Base-by-base conservation (phyloP, 352 stramenopile genomes). In the Phytophthora tubulina region DNA sequence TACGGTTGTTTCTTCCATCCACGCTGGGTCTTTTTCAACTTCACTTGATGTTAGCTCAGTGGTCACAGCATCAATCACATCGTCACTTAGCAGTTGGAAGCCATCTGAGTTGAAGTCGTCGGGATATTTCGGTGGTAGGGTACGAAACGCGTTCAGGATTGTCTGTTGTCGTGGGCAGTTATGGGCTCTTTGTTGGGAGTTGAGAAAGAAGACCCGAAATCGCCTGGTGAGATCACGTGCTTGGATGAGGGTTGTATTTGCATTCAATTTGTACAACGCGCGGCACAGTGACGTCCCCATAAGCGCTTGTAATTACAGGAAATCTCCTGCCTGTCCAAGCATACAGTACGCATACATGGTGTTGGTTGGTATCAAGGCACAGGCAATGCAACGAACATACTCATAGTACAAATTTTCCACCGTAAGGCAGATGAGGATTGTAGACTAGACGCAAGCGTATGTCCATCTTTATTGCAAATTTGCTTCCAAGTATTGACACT, bases 1-100 rank as follows among this genome's bases (percentile, higher is more conserved):
- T 13, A 57, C 14, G 6, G 32, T 45, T 6, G 50, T 7, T 45
- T 45, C 50, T n/a, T 45, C 33, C 50, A 57, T 57, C 33, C 50
- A 57, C 4, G 11, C 32, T 3, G 36, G 36, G 7, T 45, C 50
- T 2, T 21, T 3, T 14, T 57, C 14, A 14, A 57, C 33, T 45
- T 57, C 32, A 13, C 11, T n/a, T 33, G 31, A 2, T 32, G 33
- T 45, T 6, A 57, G 50, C 15, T 6, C 33, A 15, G 3, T 3
- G 15, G 32, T 45, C 14, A 57, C 6, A 31, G 36, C 36, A 41
- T 11, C 10, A 41, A 41, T 11, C 7, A 41, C 36, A 41, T 41
- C 36, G 10, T 41, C 36, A 41, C 10, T 41, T 41, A 41, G 10
- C 10, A 11, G 36, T 41, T 11, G 36, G 36, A 41, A 41, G 36